phyloP scores from a whole-genome alignment of 2,329 filamentous ascomycete genomes.

The Fusarium sp. region DNA sequence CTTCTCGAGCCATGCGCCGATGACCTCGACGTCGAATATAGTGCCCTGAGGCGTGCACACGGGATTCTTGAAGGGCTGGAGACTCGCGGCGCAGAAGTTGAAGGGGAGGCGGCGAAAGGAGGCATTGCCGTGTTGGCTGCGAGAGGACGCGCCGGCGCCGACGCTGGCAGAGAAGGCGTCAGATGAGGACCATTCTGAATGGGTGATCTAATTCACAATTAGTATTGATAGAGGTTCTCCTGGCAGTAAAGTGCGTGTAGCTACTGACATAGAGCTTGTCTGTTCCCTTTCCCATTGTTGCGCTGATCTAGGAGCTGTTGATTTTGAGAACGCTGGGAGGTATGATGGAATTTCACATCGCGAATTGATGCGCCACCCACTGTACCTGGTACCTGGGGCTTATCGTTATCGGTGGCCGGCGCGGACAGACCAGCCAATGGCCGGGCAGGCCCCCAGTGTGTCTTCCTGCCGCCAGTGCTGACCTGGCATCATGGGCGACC shows the following conservation, averaged over 20 bases:
- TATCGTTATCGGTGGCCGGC: constrained; percentile 29
- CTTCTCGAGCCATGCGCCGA: constrained; percentile 93
- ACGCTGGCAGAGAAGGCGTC: constrained; percentile 90
- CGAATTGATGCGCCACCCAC: constrained; percentile 33
- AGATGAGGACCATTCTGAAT: constrained; percentile 95
- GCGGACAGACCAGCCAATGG: constrained; percentile 23
- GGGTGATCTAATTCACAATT: constrained; percentile 77
- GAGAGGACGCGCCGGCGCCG: constrained; percentile 75
- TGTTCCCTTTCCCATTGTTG: constrained; percentile 61
- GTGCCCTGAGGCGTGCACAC: constrained; percentile 91
- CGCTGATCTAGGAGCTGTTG: constrained; percentile 7
- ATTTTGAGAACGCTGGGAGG: constrained; percentile 18
- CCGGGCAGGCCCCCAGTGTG: constrained; percentile 8
- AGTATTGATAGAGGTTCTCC: background rate
- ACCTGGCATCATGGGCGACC: constrained; percentile 48
- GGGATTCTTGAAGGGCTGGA: constrained; percentile 95
- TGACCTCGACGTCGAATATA: constrained; percentile 96
- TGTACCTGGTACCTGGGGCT: constrained; percentile 36
- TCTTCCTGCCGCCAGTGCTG: constrained; percentile 37
- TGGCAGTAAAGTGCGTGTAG: background rate
- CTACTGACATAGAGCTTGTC: constrained; percentile 62
- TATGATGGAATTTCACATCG: constrained; percentile 30
- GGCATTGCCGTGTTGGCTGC: constrained; percentile 61
- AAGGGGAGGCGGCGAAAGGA: constrained; percentile 93
- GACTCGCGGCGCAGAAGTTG: constrained; percentile 96